These are phyloP conservation scores for Globisporangium parvum DNA, from an alignment of 352 stramenopile species.

Conservation along the genomic window DNA sequence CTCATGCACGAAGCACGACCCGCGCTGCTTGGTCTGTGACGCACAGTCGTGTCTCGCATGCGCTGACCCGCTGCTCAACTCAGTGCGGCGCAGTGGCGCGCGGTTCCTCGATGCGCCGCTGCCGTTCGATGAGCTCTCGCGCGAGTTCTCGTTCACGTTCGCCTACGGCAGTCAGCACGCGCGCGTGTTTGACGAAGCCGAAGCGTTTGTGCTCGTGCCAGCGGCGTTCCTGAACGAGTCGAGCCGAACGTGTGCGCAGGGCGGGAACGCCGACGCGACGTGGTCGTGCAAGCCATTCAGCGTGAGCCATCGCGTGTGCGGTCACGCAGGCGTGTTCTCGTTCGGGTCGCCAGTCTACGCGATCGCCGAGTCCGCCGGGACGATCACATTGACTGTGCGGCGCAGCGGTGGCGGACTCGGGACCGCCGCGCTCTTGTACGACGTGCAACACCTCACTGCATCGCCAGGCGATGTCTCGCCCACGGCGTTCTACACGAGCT, in stretches of 20 bases:
- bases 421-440: slow-evolving; percentile 65
- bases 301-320: slow-evolving; percentile 86
- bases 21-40: slow-evolving; percentile 88
- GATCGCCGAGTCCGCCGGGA: slow-evolving; percentile 59
- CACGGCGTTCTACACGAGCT: slow-evolving; percentile 85
- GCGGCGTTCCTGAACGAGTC: slow-evolving; percentile 41
- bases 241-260: slow-evolving; percentile 57
- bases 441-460: slow-evolving; percentile 79
- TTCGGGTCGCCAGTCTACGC: slow-evolving; percentile 86
- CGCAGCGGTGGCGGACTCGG: slow-evolving; percentile 87
- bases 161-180: slow-evolving; percentile 89
- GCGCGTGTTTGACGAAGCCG: slow-evolving; percentile 90
- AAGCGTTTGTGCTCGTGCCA: slow-evolving; percentile 57
- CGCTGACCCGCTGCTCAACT: slow-evolving; percentile 88
- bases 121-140: slow-evolving; percentile 83
- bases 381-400: slow-evolving; percentile 77
- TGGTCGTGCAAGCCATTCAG: slow-evolving; percentile 53
- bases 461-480: slow-evolving; percentile 68
- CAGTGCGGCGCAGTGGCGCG: slow-evolving; percentile 84
- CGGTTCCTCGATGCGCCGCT: slow-evolving; percentile 59
- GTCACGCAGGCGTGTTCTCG: slow-evolving; percentile 83
- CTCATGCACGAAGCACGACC: slow-evolving; percentile 85
- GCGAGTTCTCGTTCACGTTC: slow-evolving; percentile 88
- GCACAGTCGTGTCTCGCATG: slow-evolving; percentile 77
- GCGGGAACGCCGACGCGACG: slow-evolving; percentile 35